phyloP scores from a whole-genome alignment of 2,329 filamentous ascomycete genomes.

The Tolypocladium ovalisporum region DNA sequence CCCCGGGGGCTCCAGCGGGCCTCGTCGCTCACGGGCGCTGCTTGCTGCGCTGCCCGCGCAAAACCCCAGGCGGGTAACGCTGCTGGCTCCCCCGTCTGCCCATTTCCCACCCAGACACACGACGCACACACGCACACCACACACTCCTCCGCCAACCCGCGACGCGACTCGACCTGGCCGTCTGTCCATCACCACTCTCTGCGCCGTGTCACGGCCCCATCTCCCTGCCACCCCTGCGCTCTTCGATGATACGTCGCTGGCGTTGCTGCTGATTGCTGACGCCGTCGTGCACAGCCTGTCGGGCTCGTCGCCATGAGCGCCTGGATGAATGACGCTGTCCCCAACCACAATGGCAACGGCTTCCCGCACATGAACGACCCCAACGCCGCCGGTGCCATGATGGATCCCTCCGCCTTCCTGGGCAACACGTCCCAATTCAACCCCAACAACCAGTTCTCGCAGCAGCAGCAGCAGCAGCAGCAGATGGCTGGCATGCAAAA shows the following conservation, averaged over 20 bases:
- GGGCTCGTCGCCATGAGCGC: slow-evolving; percentile 52
- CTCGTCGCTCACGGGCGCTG: slow-evolving; percentile 1
- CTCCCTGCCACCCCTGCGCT: slow-evolving; percentile 26
- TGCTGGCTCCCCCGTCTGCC: slow-evolving; percentile 1
- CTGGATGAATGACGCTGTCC: slow-evolving; percentile 62
- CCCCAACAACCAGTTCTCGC: slow-evolving; percentile 44
- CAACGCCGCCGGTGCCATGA: slow-evolving; percentile 46
- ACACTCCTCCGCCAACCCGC: slow-evolving; percentile 28
- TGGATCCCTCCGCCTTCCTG: slow-evolving; percentile 57
- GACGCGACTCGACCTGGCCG: slow-evolving; percentile 25
- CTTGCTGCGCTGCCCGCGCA: slow-evolving; percentile 2
- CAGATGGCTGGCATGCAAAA: slow-evolving; percentile 63
- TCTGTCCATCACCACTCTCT: slow-evolving; percentile 23
- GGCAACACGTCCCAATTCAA: slow-evolving; percentile 50
- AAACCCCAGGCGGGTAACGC: neutral
- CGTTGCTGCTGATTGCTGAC: slow-evolving; percentile 33
- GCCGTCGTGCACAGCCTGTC: slow-evolving; percentile 30
- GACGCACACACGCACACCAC: slow-evolving; percentile 12
- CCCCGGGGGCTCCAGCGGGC: neutral
- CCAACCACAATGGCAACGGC: slow-evolving; percentile 60
- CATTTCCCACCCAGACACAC: slow-evolving; percentile 18
- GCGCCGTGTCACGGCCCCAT: slow-evolving; percentile 36
- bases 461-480: slow-evolving; percentile 20
- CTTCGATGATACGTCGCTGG: slow-evolving; percentile 29
- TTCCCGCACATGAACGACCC: slow-evolving; percentile 55